phyloP scores from a whole-genome alignment of 257 asterid genomes.

The Solanum piurae region DNA sequence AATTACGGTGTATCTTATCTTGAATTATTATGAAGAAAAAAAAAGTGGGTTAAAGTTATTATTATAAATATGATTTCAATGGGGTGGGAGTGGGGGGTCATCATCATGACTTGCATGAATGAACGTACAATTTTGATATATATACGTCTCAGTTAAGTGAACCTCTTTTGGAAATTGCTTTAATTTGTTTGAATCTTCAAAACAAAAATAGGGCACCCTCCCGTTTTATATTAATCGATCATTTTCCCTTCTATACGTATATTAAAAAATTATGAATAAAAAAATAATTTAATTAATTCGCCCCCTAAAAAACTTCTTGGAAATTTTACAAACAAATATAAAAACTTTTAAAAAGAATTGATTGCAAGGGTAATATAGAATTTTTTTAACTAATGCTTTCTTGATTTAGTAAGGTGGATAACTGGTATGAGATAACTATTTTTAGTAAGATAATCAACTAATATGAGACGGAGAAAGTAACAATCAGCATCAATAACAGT shows the following conservation, averaged over 20 bases:
- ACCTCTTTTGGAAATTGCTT: not conserved
- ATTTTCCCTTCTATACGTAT: no score
- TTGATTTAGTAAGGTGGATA: no score
- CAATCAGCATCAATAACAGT: not conserved
- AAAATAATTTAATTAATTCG: no score
- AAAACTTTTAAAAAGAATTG: no score
- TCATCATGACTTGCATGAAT: not conserved
- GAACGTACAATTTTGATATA: not conserved
- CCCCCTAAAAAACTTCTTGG: fast-evolving
- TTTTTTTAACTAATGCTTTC: not conserved
- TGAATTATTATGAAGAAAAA: not conserved
- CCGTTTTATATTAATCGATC: no score
- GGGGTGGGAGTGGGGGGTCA: not conserved
- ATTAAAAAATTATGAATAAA: no score
- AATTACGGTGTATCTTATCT: not conserved
- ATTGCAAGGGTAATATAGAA: not conserved
- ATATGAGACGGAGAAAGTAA: no score
- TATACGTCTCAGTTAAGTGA: not conserved
- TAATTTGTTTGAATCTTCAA: not conserved
- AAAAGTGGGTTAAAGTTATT: not conserved
- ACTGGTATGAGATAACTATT: no score
- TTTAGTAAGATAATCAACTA: no score
- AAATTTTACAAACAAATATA: no score
- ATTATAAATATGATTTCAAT: not conserved
- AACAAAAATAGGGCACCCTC: not conserved